Base-by-base conservation (phyloP, 768 basidiomycete genomes). In the Xerocomellus amylosporus region DNA sequence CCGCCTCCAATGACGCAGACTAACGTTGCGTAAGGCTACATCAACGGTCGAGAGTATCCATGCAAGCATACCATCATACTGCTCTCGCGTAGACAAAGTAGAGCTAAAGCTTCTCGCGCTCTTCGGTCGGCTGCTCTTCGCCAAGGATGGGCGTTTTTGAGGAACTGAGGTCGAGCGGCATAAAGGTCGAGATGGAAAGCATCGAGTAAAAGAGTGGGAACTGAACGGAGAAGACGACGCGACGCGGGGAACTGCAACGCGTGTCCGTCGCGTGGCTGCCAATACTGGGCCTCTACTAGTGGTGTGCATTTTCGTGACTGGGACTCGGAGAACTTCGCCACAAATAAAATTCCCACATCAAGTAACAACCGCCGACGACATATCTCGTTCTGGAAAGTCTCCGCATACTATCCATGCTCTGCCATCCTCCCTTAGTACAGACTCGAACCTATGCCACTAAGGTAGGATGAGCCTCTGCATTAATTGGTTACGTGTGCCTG, bases 1-100 rank as follows among this genome's bases (percentile, higher is more conserved):
- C 93, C 93, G 4, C 88, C 93, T 26, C 93, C 93, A 60, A 96
- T 90, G 30, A 96, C 79, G 62, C 91, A 91, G 0, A 93, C 90
- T 82, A 20, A 20, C 75, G 74, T 8, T 74, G 58, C 17, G 68
- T 78, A 46, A 73, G 73, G 58, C 77, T 15, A 14, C 10, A 26
- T 8, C 76, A 74, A 51, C 28, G 36, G 5, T 54, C n/a, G 8
- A 56, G 28, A 54, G n/a, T 38, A 43, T 26, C 19, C 9, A 42
- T 34, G 2, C 0, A 46, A 17, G 9, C 58, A 44, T 51, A 70
- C 68, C 68, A 46, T 72, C 68, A 12, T 70, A 71, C 0, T 40
- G 40, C 28, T 54, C 52, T 45, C 2, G 54, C 28, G n/a, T 24
- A 1, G 44, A 26, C 15, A 42, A 42, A n/a, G 39, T 37, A 33